Base-by-base conservation (phyloP, 306 rosid genomes). In the Malus orientalis region DNA sequence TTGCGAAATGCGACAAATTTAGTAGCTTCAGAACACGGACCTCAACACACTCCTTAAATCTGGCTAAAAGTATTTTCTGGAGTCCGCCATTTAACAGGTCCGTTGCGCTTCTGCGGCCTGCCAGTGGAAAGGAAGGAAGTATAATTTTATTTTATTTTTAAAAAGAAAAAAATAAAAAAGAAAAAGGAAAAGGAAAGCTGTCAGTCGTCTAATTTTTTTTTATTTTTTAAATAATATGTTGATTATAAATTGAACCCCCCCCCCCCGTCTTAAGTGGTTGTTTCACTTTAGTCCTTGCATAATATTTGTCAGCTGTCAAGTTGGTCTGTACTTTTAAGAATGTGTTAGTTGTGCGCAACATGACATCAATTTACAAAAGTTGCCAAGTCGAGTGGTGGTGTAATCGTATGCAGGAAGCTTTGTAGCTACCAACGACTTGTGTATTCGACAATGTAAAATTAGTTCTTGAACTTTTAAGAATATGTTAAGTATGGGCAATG, bases 41-140 rank as follows among this genome's bases (percentile, higher is more conserved):
- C 83, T 85, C 76, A 89, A 92, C 80, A 32, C 73, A 2, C 54
- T 77, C 84, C 80, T 91, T 86, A 87, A 89, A 88, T 84, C 77
- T 19, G 71, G 81, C 80, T 75, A 79, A 54, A 59, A 11, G 20
- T 27, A 3, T 29, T 8, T 8, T 30, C 73, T 90, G 77, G 85
- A 82, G 47, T 87, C 92, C 94, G 91, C 80, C 76, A 71, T 85
- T 58, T 75, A 79, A 38, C 76, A 58, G 65, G 73, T 75, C 85
- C 86, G 79, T 78, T 77, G 78, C 72, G 75, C 55, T 62, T 49
- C 58, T 40, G 60, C 4, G 75, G 72, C 64, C 75, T 38, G 79
- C 77, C 86, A 49, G 80, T 79, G 66, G 55, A 66, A 68, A 60
- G 57, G 73, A 36, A 53, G 19, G 63, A 54, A 23, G 55, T 57